Percentiles rank a stretch among this genome's conserved stretches.
Evolutionary conservation across 176 grass and related monocot genomes (phyloP).

Genomic region (Puya raimondii): DNA sequence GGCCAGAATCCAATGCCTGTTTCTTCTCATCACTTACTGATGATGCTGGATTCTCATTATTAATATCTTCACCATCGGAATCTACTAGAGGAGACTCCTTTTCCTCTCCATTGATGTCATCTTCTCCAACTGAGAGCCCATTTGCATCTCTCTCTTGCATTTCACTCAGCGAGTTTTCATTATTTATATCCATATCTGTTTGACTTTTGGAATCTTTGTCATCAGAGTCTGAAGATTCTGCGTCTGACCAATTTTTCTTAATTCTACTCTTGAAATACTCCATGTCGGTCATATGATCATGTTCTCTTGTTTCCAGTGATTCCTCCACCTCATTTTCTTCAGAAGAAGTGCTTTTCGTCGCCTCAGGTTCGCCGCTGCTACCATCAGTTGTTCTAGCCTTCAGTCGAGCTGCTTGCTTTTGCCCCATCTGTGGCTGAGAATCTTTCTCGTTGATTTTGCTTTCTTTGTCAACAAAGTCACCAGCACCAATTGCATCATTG

Average conservation of each 20-base stretch:
- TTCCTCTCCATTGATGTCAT: constrained; percentile 20
- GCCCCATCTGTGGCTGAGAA: constrained; percentile 12
- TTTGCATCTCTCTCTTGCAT: constrained; percentile 22
- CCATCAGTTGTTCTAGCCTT: constrained; percentile 6
- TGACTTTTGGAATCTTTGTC: constrained; percentile 38
- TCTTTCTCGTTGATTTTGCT: constrained; percentile 17
- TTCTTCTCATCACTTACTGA: constrained; percentile 59
- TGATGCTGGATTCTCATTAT: constrained; percentile 3
- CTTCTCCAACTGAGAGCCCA: not conserved
- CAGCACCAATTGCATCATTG: constrained; percentile 52
- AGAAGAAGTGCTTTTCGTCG: constrained; percentile 16
- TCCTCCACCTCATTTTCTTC: constrained; percentile 23
- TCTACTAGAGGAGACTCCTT: constrained; percentile 10
- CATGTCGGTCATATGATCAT: constrained; percentile 47
- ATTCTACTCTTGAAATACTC: constrained; percentile 93
- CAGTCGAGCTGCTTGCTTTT: constrained; percentile 16
- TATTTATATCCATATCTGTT: constrained; percentile 12
- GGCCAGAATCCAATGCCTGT: constrained; percentile 70
- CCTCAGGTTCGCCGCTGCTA: not conserved
- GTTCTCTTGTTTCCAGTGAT: constrained; percentile 23
- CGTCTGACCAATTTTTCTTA: constrained; percentile 94
- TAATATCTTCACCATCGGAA: constrained; percentile 1
- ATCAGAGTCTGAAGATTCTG: constrained; percentile 42
- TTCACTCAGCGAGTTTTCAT: constrained; percentile 29
- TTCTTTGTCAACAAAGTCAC: constrained; percentile 31